Evolutionary conservation across 805 yeast genomes (phyloP).

Genomic region (Kodamaea kaohsiungensis): DNA sequence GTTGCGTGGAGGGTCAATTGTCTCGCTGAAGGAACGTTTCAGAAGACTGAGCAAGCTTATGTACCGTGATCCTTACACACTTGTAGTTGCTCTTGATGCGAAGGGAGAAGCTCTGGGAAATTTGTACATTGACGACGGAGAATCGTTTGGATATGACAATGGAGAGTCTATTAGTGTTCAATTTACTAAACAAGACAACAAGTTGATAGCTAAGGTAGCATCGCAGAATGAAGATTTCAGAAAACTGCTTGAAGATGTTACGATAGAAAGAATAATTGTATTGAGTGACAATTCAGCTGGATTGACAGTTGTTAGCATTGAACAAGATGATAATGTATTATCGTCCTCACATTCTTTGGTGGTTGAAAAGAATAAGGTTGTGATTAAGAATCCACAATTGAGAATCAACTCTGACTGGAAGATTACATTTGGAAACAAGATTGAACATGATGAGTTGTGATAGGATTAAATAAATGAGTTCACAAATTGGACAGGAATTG

Average conservation of each 20-base stretch:
- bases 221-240: conserved; percentile 10
- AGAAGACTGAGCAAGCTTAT: conserved; percentile 79
- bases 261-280: conserved; percentile 57
- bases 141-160: conserved; percentile 54
- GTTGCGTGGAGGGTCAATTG: conserved; percentile 76
- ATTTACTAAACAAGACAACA: conserved; percentile 25
- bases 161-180: conserved; percentile 52
- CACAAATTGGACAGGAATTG: no score
- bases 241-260: conserved; percentile 31
- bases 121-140: conserved; percentile 85
- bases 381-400: conserved; percentile 54
- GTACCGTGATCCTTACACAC: conserved; percentile 78
- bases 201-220: conserved; percentile 9
- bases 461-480: background rate
- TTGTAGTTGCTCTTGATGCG: conserved; percentile 58
- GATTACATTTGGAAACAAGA: conserved; percentile 21
- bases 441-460: conserved; percentile 30
- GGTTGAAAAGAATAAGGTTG: background rate
- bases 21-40: conserved; percentile 66
- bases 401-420: conserved; percentile 49
- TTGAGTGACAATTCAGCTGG: conserved; percentile 24
- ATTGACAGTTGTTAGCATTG: conserved; percentile 26
- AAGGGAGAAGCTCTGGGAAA: conserved; percentile 55
- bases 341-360: background rate
- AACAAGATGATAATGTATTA: conserved; percentile 31